Base-by-base conservation (phyloP, 371 early-diverging fungal species). In the Chytridiales sp. region DNA sequence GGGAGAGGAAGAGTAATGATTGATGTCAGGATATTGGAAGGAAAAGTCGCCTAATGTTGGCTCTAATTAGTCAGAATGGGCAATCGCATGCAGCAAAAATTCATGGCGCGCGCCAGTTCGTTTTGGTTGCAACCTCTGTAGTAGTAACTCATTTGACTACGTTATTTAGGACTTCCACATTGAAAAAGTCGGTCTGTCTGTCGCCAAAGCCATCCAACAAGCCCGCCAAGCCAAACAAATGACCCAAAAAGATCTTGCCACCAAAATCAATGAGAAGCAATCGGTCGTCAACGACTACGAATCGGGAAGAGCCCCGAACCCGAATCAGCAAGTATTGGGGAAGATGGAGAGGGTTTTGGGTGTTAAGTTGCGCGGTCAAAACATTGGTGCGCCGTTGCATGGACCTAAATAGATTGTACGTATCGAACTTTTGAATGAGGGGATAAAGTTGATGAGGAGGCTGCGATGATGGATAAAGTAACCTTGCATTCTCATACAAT, bases 211-310 rank as follows among this genome's bases (percentile, higher is more conserved):
- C 5, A 93, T 97, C 66, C 83, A 83, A 66, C 80, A 88, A 67
- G 93, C 83, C 9, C 85, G 96, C 52, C 78, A 80, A 61, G 89
- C 81, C 1, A 87, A 89, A 81, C 72, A 76, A 4, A 46, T 88
- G 69, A 92, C 89, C 22, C 96, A 97, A 71, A 94, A 94, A 87
- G 92, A 94, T 21, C 79, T 96, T 29, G 94, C 89, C 47, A 85
- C 72, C 36, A 68, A 76, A 67, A 58, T 78, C 64, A 79, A 77
- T 56, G 78, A 78, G 57, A 81, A 76, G 61, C 70, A 49, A 29
- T 68, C 71, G 34, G 64, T 81, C 52, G 69, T 92, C 51, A 85
- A 87, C 71, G 95, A 94, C 68, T 97, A 93, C 60, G 97, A 97
- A 72, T 74, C 84, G 64, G 91, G 93, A 13, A 75, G 86, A 71